phyloP scores from a whole-genome alignment of 192 early-diverging fungal species.

The Martensiomyces pterosporus region DNA sequence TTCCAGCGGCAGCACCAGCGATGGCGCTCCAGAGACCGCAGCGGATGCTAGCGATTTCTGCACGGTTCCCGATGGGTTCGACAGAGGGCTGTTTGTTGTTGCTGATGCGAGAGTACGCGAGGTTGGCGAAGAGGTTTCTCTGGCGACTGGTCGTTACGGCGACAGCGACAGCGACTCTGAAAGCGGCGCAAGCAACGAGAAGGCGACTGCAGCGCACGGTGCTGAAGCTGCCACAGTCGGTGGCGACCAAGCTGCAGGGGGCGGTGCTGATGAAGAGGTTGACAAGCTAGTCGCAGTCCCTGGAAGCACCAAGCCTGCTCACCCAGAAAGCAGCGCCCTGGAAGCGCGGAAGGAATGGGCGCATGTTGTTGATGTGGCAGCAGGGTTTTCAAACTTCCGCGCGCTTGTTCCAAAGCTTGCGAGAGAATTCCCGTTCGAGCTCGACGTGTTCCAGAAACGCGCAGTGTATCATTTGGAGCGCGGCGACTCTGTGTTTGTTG shows the following conservation, averaged over 20 bases:
- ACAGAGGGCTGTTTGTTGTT: conserved; percentile 30
- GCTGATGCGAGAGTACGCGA: conserved; percentile 4
- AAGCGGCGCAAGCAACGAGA: too few relatives aligned
- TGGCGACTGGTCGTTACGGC: conserved; percentile 26
- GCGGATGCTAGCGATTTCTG: conserved; percentile 15
- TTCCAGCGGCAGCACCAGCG: too few relatives aligned
- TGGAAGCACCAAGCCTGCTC: not conserved
- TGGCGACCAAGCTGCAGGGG: too few relatives aligned
- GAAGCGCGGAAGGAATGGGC: conserved; percentile 72
- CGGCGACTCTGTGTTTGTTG: conserved; percentile 94
- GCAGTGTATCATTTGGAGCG: conserved; percentile 95
- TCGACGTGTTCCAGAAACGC: conserved; percentile 95
- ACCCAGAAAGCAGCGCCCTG: not conserved
- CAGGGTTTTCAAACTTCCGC: conserved; percentile 85
- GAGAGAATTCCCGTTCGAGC: conserved; percentile 85
- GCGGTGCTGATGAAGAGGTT: not conserved
- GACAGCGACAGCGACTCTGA: too few relatives aligned
- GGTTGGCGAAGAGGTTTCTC: conserved; percentile 5
- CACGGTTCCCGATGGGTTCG: conserved; percentile 42
- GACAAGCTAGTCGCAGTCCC: conserved; percentile 7
- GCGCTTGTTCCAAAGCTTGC: conserved; percentile 89
- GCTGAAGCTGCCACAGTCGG: too few relatives aligned
- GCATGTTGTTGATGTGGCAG: conserved; percentile 83
- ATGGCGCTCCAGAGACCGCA: too few relatives aligned
- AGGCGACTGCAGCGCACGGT: too few relatives aligned